Base-by-base conservation (phyloP, 805 yeast species). In the Sugiyamaella marilandica region DNA sequence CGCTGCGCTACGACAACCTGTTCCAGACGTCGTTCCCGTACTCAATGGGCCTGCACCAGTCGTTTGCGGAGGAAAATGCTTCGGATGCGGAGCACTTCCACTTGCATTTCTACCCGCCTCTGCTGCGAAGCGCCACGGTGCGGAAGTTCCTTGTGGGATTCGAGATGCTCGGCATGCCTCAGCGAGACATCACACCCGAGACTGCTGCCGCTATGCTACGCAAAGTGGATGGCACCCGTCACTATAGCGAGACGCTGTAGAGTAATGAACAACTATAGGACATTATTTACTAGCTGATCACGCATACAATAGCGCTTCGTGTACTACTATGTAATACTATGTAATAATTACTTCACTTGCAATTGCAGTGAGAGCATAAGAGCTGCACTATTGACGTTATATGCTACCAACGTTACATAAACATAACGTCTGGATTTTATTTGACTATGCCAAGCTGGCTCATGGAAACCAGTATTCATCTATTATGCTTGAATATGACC, bases 11-110 rank as follows among this genome's bases (percentile, higher is more conserved):
- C 68, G 91, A 85, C 68, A 85, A 85, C 64, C 71, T 85, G 51
- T 85, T 85, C 66, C 70, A 76, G 64, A 80, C 87, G 4, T 77
- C 81, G 31, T 85, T 85, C 73, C 91, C 91, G 1, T 85, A 85
- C 68, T 84, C 89, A 0, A 85, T 85, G 91, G 92, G 92, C 13
- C 67, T 85, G 14, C 92, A 85, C 67, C 92, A 85, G 68, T 85
- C 88, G 8, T 87, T 86, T 44, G 72, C 83, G 35, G 70, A 72
- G 47, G 67, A 75, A 11, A 65, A 69, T 1, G 73, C 68, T n/a
- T 77, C 72, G 45, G 75, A 74, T 51, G 52, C 48, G 7, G 60
- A 54, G 2, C 81, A 80, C 71, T 80, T 85, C 66, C 87, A 84
- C 60, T 79, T 85, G 77, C 89, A 85, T 67, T 85, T 85, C 69